Evolutionary conservation across 2,329 filamentous ascomycete species (phyloP).

Genomic region (Xylaria digitata): DNA sequence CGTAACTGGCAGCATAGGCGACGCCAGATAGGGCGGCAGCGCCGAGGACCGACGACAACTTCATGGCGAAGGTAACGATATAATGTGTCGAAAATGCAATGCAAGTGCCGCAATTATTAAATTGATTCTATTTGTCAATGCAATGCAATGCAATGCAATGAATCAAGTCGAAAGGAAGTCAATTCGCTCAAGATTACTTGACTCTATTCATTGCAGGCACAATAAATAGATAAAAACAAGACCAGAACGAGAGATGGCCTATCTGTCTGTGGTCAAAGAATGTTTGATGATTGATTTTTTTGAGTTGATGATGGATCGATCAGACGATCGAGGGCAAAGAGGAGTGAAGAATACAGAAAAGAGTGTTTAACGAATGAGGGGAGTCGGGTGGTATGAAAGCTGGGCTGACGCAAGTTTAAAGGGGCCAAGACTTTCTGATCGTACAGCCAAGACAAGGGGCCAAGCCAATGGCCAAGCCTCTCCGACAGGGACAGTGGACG

Average conservation of each 20-base stretch:
- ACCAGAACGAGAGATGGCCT: conserved; percentile 36
- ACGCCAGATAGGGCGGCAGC: conserved; percentile 44
- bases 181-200: conserved; percentile 15
- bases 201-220: background rate
- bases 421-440: conserved; percentile 34
- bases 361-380: conserved; percentile 18
- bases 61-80: conserved; percentile 40
- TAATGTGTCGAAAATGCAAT: background rate
- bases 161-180: conserved; percentile 15
- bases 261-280: conserved; percentile 27
- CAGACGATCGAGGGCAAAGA: too few species aligned
- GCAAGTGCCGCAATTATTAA: background rate
- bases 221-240: conserved; percentile 2
- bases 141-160: background rate
- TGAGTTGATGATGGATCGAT: background rate
- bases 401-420: conserved; percentile 38
- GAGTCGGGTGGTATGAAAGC: conserved; percentile 11
- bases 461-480: conserved; percentile 6
- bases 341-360: background rate
- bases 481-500: background rate
- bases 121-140: background rate
- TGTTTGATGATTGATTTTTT: conserved; percentile 10
- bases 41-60: conserved; percentile 45
- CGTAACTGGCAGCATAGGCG: conserved; percentile 47
- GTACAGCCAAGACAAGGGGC: conserved; percentile 16